phyloP scores from a whole-genome alignment of 2,329 filamentous ascomycete species.

The Helotiales sp. region DNA sequence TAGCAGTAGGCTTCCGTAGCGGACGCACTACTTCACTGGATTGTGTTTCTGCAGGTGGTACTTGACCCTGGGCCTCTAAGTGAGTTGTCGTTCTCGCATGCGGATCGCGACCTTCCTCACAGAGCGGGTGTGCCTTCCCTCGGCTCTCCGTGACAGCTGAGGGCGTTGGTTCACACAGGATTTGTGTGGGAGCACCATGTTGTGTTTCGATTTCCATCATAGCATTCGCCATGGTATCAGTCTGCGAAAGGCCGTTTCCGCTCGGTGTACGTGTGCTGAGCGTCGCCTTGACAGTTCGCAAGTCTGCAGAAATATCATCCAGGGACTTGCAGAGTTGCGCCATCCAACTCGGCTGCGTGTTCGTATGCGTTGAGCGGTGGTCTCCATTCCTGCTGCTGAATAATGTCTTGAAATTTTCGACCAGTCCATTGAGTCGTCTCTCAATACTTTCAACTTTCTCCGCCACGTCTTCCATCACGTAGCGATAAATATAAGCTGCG shows the following conservation, averaged over 20 bases:
- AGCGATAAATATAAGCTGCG: slow-evolving; percentile 1
- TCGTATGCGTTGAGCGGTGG: not conserved
- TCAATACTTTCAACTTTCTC: slow-evolving; percentile 16
- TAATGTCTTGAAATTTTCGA: slow-evolving; percentile 18
- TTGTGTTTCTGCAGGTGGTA: slow-evolving; percentile 5
- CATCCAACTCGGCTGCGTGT: slow-evolving; percentile 7
- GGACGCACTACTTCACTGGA: slow-evolving; percentile 9
- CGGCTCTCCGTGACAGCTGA: not conserved
- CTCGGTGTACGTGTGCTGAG: slow-evolving; percentile 5
- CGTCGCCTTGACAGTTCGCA: slow-evolving; percentile 15
- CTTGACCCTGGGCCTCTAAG: slow-evolving; percentile 9
- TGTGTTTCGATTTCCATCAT: slow-evolving; percentile 3
- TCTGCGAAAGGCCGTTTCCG: not conserved
- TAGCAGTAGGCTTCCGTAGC: slow-evolving; percentile 1
- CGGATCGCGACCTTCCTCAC: slow-evolving; percentile 12
- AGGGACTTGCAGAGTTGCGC: slow-evolving; percentile 14
- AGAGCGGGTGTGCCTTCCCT: slow-evolving; percentile 1
- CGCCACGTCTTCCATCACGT: slow-evolving; percentile 13
- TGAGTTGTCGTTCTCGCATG: slow-evolving; percentile 8
- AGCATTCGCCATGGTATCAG: slow-evolving; percentile 2
- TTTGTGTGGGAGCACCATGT: slow-evolving; percentile 4
- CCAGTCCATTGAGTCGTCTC: slow-evolving; percentile 10
- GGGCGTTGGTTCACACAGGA: not conserved
- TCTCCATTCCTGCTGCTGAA: slow-evolving; percentile 6
- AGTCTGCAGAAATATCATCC: slow-evolving; percentile 17